phyloP scores from a whole-genome alignment of 306 rosid species.

The Rubus idaeus region DNA sequence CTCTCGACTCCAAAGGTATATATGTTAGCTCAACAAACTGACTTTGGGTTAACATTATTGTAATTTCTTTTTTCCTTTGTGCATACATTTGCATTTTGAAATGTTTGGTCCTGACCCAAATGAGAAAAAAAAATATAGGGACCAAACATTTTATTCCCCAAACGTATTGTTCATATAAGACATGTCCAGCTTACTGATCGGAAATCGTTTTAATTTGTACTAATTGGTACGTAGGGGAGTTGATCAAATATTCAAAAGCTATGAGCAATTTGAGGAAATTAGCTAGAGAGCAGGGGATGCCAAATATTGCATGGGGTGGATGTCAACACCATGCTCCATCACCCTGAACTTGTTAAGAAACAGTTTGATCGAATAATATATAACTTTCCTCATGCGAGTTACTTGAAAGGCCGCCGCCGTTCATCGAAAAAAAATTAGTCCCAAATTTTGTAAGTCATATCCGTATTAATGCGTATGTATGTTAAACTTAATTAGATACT shows the following conservation, averaged over 20 bases:
- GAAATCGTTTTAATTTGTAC: neutral
- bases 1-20: conserved; percentile 28
- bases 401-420: neutral
- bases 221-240: neutral
- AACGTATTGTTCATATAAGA: no score
- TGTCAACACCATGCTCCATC: conserved; percentile 18
- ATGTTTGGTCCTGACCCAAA: neutral
- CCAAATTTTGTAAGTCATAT: conserved; percentile 8
- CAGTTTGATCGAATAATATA: conserved; percentile 14
- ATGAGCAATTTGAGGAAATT: conserved; percentile 23
- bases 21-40: neutral
- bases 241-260: neutral
- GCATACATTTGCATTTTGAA: neutral
- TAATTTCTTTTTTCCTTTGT: neutral
- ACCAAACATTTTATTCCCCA: no score
- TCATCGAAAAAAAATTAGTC: neutral
- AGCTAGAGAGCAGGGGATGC: conserved; percentile 30
- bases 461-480: neutral
- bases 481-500: no score
- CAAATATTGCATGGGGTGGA: conserved; percentile 31
- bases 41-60: no score
- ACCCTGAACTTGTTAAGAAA: neutral
- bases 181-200: neutral
- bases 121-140: no score
- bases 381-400: conserved; percentile 27